Base-by-base conservation (phyloP, 163 green algal species). In the Coccomyxa subellipsoidea region DNA sequence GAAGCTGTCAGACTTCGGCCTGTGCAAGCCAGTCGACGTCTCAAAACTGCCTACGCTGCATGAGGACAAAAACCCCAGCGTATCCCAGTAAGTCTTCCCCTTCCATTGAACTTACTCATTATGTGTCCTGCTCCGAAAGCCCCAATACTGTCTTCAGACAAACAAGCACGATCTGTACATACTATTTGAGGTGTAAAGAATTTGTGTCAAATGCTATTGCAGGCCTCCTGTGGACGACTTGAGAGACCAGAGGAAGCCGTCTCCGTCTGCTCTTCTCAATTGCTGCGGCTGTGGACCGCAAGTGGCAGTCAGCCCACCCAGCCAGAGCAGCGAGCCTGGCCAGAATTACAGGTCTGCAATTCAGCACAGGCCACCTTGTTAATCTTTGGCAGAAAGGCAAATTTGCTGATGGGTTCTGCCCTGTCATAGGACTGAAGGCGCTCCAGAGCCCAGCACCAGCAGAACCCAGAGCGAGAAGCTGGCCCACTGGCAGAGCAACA, bases 1-100 rank as follows among this genome's bases (percentile, higher is more conserved):
- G 80, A 98, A 99, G 91, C 92, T 99, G 66, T 93, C 84, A 34
- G 96, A 99, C 88, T 99, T 99, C 93, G 96, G 96, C 37, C 89
- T 99, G 29, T 99, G 96, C 91, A 99, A 98, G 89, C 94, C 96
- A 1, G 91, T 99, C 66, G 90, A 92, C 87, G 82, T 90, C 25
- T 85, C 66, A 59, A 86, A 84, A 34, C 85, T 97, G 77, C 89
- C 92, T 0, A 83, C 81, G 2, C n/a, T 87, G 54, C 81, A 72
- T 40, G 85, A 87, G n/a, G 78, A 89, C 32, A 66, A 85, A 32
- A 35, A 10, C 18, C 32, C 32, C 70, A 47, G 32, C 32, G 18
- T 9, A n/a, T 31, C 36, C 32, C 75, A 66, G 75, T 47, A 18
- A 79, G 71, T 1, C 71, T 47, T 12, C 2, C 12, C n/a, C 0